These are phyloP conservation scores for Cucumis cinereus DNA, from an alignment of 306 rosid species.

Conservation along the genomic window DNA sequence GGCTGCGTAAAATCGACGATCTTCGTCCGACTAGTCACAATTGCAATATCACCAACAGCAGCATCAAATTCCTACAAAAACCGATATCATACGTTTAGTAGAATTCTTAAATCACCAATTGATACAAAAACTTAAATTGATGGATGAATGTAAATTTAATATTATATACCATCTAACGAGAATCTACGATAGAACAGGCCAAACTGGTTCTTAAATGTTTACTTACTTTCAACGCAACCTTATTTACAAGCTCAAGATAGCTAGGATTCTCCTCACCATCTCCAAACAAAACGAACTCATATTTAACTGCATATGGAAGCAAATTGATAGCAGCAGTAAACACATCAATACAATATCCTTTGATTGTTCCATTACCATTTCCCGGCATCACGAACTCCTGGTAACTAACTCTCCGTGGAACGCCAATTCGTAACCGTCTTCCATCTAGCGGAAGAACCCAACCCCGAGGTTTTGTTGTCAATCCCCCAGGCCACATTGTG, in stretches of 20 bases:
- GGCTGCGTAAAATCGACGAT: constrained; percentile 37
- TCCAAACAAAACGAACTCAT: constrained; percentile 32
- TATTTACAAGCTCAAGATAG: constrained; percentile 24
- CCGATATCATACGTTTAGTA: not conserved
- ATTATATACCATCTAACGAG: no score
- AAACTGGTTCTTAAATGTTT: not conserved
- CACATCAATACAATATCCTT: constrained; percentile 44
- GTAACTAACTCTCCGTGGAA: constrained; percentile 37
- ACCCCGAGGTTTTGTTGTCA: constrained; percentile 28
- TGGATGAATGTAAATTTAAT: no score
- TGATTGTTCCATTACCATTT: constrained; percentile 13
- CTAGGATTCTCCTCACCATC: constrained; percentile 37
- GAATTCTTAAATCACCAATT: not conserved
- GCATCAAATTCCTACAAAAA: constrained; percentile 34
- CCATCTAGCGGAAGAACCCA: constrained; percentile 38
- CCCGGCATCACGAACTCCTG: constrained; percentile 23
- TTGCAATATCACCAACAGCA: constrained; percentile 39
- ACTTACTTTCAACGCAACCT: constrained; percentile 26
- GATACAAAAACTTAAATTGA: no score
- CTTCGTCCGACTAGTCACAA: constrained; percentile 36
- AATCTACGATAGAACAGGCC: not conserved
- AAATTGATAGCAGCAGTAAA: constrained; percentile 31
- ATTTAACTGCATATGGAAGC: constrained; percentile 36
- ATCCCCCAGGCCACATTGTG: constrained; percentile 39
- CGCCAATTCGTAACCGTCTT: constrained; percentile 26